These are phyloP conservation scores for Colletotrichum liriopes DNA, from an alignment of 2,329 filamentous ascomycete species.

Conservation along the genomic window DNA sequence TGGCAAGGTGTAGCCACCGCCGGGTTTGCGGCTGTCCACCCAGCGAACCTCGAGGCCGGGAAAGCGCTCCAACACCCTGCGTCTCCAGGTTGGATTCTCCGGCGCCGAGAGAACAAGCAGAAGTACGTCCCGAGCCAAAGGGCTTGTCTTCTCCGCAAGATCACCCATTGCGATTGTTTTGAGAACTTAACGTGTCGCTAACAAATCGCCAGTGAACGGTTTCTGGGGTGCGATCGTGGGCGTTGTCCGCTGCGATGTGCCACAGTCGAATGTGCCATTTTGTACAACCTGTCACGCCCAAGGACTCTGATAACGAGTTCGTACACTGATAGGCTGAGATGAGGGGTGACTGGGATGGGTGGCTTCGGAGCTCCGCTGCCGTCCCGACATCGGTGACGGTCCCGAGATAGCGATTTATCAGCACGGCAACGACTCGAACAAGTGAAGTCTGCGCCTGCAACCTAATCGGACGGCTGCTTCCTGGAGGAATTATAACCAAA, in stretches of 20 bases:
- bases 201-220: no score
- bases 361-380: background rate
- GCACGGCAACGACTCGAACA: background rate
- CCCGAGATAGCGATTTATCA: conserved; percentile 13
- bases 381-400: conserved; percentile 17
- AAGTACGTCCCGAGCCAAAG: conserved; percentile 57
- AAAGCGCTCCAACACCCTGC: conserved; percentile 51
- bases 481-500: background rate
- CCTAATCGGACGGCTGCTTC: no score
- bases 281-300: background rate
- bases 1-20: conserved; percentile 43
- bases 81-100: conserved; percentile 54
- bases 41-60: conserved; percentile 58
- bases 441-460: no score
- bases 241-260: background rate
- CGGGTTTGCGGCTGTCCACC: conserved; percentile 44
- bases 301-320: background rate
- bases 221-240: background rate
- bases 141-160: background rate
- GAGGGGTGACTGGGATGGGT: background rate
- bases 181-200: background rate
- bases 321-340: background rate
- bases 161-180: conserved; percentile 21
- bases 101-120: conserved; percentile 55
- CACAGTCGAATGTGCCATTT: background rate